Base-by-base conservation (phyloP, 164 flowering plant species). In the Santalum album region DNA sequence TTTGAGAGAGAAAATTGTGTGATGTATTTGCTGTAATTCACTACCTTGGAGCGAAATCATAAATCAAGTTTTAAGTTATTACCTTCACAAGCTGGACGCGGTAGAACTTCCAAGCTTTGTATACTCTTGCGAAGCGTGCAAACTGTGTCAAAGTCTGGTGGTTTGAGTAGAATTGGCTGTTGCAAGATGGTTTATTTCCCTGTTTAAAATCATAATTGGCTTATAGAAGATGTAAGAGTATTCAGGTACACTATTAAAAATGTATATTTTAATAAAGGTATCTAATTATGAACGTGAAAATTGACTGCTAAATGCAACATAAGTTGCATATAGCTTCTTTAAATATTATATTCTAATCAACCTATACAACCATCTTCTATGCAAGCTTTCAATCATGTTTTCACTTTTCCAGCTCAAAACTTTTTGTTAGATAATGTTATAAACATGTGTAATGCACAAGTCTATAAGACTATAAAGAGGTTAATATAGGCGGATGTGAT, bases 71-170 rank as follows among this genome's bases (percentile, higher is more conserved):
- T 0, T 24, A 25, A 56, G 3, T 15, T 11, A 49, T 62, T 49
- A 83, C 91, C 90, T 87, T 82, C 5, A 84, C 79, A 18, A 82
- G 86, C 56, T 84, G 86, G 51, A 81, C 54, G 70, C 92, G 64
- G 80, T 84, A 84, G 62, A 84, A 87, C 60, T 81, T 74, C 96
- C 96, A 87, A 35, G 92, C 87, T 56, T 69, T 75, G 72, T 81
- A 87, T 38, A 87, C 72, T 55, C 83, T 87, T 16, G 92, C 84
- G 51, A 83, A 77, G n/a, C 96, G 80, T 51, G 86, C 80, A 60
- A 83, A 84, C 69, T 87, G 90, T n/a, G 77, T 74, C 34, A 87
- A 59, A 19, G 87, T 83, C 58, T 54, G 64, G 21, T 74, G 44
- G 60, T 78, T 87, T 18, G 92, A 76, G 78, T 87, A 87, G 75